Base-by-base conservation (phyloP, 768 basidiomycete species). In the Fibroporia radiculosa region DNA sequence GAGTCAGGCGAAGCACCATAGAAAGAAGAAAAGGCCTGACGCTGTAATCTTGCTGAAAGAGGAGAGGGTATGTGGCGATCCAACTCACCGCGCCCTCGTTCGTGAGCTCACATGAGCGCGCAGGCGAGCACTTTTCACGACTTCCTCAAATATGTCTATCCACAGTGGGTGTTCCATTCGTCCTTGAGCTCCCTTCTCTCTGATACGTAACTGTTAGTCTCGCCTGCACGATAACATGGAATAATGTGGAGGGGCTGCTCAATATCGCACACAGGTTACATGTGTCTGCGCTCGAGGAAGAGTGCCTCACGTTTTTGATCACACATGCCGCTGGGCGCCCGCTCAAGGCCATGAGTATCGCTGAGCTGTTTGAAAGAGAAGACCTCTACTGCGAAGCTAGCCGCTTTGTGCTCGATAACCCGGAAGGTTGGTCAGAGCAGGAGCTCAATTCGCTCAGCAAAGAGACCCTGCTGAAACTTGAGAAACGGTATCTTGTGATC, bases 191-290 rank as follows among this genome's bases (percentile, higher is more conserved):
- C 46, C 42, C 12, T 31, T 33, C 28, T 38, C 29, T 49, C 40
- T 27, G 38, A 28, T 38, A 7, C 53, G 40, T 26, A 40, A 29
- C 31, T 19, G 34, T 23, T 54, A 88, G 85, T 51, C 71, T 93
- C 44, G 86, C 92, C 51, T 95, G 92, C 65, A 88, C 88, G 7
- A 92, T 95, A 43, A 85, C 89, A 0, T 97, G 93, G 90, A 87
- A 89, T 55, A 96, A 96, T 61, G 93, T 91, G 22, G 91, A 90
- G 55, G 83, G 84, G 31, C 74, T 91, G 32, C 85, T 93, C 79
- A 89, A 93, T 57, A 84, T 95, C 18, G 82, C 90, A 2, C 81
- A 88, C 63, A 93, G 92, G 58, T 79, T 95, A 44, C 86, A 85
- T 50, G 86, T 89, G 4, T 82, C 87, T 1, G 69, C 84, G 2